Evolutionary conservation across 2,329 filamentous ascomycete genomes (phyloP), one percentile per base, ranked within the genome.

Genomic region (Aureobasidium namibiae): DNA sequence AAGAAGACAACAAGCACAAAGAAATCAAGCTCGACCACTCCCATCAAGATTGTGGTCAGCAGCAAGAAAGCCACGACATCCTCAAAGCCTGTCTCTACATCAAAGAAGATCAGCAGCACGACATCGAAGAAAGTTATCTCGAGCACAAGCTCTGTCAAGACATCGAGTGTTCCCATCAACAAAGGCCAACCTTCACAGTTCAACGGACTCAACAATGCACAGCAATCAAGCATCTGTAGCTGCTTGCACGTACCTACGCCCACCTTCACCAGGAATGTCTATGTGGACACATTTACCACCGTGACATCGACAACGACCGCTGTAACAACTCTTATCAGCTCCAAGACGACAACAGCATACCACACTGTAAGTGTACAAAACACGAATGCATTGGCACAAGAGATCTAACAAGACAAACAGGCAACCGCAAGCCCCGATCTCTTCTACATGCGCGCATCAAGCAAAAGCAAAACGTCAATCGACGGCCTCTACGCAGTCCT

Each of bases 161-260:
- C 53, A 2, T 13, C 53, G 36, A 44, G 33, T 16, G 18, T 45
- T 7, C 29, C 53, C 11, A 36, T 36, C 53, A 44, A 56, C 41
- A 56, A 56, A 26, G 41, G 29, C 10, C 50, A 36, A 18, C 52
- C 54, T 16, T 14, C 34, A 14, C 41, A 26, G 14, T 57, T 57
- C 33, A 57, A 48, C n/a, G 42, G 41, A 3, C 21, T 57, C 13
- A 57, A 57, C 33, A 57, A 46, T 14, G 42, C 41, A 21, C 54
- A 46, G 33, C 54, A 57, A n/a, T 46, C 54, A n/a, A 39, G 41
- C 42, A 48, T 57, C 4, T 62, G 61, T 26, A 54, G 48, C 16
- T 62, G 61, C 34, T 48, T 62, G 46, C 39, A 52, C 14, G 60
- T 62, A 6, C 61, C 61, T 3, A 62, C 61, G 11, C 59, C 58